Evolutionary conservation across 1,284 basidiomycete genomes (phyloP).

Genomic region (Papiliotrema nemorosa): DNA sequence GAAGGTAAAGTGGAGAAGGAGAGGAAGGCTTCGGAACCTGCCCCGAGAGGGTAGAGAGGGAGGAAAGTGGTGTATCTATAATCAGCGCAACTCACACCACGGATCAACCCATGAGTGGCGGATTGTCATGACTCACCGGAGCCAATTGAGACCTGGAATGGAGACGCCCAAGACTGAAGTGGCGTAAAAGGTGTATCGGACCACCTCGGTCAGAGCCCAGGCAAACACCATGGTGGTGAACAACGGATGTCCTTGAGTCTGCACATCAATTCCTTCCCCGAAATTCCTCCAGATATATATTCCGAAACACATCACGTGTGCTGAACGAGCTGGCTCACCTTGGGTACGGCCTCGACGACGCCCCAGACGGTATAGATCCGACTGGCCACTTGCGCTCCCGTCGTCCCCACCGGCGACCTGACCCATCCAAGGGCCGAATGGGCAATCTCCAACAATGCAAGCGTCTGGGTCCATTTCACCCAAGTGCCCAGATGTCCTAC

Average conservation of each 20-base stretch:
- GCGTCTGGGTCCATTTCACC: constrained; percentile 73
- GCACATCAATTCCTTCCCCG: neutral
- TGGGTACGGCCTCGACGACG: constrained; percentile 59
- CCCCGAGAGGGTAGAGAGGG: constrained; percentile 86
- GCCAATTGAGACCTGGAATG: constrained; percentile 48
- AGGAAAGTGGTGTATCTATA: constrained; percentile 84
- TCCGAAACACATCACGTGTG: too few relatives aligned
- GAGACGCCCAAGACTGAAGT: constrained; percentile 60
- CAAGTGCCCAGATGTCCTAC: constrained; percentile 56
- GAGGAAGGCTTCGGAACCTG: constrained; percentile 82
- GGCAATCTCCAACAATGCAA: constrained; percentile 74
- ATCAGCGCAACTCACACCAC: neutral
- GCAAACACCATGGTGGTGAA: constrained; percentile 91
- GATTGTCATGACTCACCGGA: constrained; percentile 44
- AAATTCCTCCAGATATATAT: too few relatives aligned
- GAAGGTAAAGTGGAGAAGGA: constrained; percentile 72
- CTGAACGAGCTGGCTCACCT: constrained; percentile 28
- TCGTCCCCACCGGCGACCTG: constrained; percentile 76
- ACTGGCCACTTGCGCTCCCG: constrained; percentile 79
- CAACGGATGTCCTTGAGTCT: constrained; percentile 71
- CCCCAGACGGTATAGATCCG: constrained; percentile 86
- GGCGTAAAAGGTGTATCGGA: constrained; percentile 90
- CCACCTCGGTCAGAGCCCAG: constrained; percentile 87
- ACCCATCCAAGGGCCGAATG: constrained; percentile 82
- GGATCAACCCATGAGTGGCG: neutral